A percentile compares a stretch with the other conserved stretches of the same genome.
phyloP scores from a whole-genome alignment of 2,329 filamentous ascomycete species.

The Phialophora macrospora region DNA sequence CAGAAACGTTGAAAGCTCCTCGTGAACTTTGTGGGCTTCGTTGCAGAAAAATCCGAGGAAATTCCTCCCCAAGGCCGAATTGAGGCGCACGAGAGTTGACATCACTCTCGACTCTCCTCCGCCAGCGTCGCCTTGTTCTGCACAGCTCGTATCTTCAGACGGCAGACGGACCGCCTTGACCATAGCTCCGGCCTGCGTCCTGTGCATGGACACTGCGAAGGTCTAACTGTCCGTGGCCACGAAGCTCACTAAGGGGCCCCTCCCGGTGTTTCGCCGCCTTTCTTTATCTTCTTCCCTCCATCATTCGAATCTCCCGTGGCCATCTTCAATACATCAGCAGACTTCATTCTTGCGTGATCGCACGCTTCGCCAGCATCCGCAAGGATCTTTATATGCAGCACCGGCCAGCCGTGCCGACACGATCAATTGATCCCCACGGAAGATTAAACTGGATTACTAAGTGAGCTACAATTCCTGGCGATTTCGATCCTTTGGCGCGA shows the following conservation, averaged over 20 bases:
- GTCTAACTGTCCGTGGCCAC: not conserved
- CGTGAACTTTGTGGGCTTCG: not conserved
- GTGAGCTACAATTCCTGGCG: not conserved
- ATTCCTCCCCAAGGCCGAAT: not conserved
- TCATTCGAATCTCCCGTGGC: not conserved
- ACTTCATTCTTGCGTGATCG: not conserved
- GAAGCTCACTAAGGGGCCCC: not conserved
- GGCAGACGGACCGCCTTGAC: not conserved
- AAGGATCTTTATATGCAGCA: slow-evolving; percentile 7
- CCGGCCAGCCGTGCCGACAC: not conserved
- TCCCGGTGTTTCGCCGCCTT: not conserved
- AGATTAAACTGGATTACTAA: slow-evolving; percentile 16
- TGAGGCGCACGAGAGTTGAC: not conserved
- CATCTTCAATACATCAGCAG: not conserved
- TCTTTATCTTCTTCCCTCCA: not conserved
- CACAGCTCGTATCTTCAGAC: not conserved
- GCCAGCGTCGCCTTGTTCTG: not conserved
- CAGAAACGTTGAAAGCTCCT: not conserved
- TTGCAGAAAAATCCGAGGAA: not conserved
- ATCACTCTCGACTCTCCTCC: not conserved
- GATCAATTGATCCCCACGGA: slow-evolving; percentile 2
- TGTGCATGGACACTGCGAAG: not conserved
- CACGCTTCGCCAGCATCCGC: not conserved
- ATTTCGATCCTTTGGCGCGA: slow-evolving; percentile 4
- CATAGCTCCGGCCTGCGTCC: not conserved